Percentiles rank a stretch among this genome's conserved stretches.
phyloP scores from a whole-genome alignment of 2,329 filamentous ascomycete genomes.

The Alternaria burnsii region DNA sequence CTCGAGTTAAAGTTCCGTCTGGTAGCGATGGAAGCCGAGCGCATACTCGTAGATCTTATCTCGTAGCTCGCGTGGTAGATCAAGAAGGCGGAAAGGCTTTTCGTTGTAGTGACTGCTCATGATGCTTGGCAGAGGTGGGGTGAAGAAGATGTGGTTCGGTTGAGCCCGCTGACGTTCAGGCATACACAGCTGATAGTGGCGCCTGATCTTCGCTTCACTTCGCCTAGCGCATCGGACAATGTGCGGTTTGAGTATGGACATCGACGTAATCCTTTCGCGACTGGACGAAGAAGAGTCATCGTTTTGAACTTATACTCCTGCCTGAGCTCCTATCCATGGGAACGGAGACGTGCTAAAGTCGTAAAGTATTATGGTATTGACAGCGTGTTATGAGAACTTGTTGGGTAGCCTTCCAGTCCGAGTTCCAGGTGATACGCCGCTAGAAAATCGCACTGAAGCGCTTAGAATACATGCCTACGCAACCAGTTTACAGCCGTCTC shows the following conservation, averaged over 20 bases:
- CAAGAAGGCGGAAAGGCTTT: no score
- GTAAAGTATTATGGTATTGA: slow-evolving; percentile 7
- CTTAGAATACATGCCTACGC: slow-evolving; percentile 3
- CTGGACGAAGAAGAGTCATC: neutral
- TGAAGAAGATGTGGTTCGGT: no score
- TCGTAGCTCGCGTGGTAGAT: no score
- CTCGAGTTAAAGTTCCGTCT: no score
- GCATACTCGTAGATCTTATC: no score
- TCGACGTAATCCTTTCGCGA: neutral
- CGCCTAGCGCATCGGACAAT: no score
- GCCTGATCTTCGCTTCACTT: no score
- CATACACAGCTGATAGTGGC: no score
- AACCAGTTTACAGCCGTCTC: neutral
- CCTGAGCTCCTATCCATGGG: neutral
- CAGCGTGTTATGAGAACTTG: neutral
- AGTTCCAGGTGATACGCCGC: neutral
- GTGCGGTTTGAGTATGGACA: neutral
- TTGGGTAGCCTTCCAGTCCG: neutral
- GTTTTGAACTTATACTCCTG: neutral
- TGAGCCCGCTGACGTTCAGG: no score
- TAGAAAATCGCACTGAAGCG: neutral
- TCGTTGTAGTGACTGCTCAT: no score
- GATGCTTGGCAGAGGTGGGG: no score
- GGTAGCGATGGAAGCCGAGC: no score
- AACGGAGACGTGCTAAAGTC: neutral